These are phyloP conservation scores for Aspergillus texensis DNA, from an alignment of 2,329 filamentous ascomycete species.

Conservation along the genomic window DNA sequence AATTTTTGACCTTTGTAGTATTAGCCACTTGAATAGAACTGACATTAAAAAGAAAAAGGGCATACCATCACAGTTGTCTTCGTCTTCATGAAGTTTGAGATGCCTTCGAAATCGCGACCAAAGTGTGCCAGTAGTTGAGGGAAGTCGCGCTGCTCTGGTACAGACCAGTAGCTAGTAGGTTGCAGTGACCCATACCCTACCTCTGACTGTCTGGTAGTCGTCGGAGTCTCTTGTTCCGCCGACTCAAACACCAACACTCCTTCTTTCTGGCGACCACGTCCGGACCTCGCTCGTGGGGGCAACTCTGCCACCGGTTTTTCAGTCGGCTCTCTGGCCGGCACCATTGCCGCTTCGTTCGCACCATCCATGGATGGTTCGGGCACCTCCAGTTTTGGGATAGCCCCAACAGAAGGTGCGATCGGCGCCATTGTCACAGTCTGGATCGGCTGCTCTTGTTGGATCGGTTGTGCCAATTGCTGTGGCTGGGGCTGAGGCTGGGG, in stretches of 20 bases:
- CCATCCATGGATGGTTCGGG: constrained; percentile 23
- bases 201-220: constrained; percentile 29
- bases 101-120: constrained; percentile 52
- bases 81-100: constrained; percentile 54
- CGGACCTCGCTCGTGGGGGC: constrained; percentile 28
- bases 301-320: constrained; percentile 29
- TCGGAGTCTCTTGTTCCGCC: constrained; percentile 31
- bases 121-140: constrained; percentile 49
- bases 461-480: constrained; percentile 21
- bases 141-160: constrained; percentile 53
- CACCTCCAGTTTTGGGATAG: constrained; percentile 31
- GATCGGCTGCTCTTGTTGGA: constrained; percentile 14
- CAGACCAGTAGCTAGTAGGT: constrained; percentile 56
- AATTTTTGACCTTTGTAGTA: constrained; percentile 51
- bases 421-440: constrained; percentile 6
- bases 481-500: constrained; percentile 18
- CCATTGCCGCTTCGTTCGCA: constrained; percentile 19
- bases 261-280: constrained; percentile 37
- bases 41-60: background rate
- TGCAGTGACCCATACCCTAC: constrained; percentile 42
- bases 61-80: constrained; percentile 56
- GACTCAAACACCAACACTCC: constrained; percentile 41
- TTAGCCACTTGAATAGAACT: background rate
- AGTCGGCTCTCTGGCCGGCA: constrained; percentile 30
- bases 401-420: constrained; percentile 22